Percentiles rank a stretch among this genome's conserved stretches.
These are phyloP conservation scores for Penicillium vulpinum DNA, from an alignment of 2,329 filamentous ascomycete species.

Conservation along the genomic window DNA sequence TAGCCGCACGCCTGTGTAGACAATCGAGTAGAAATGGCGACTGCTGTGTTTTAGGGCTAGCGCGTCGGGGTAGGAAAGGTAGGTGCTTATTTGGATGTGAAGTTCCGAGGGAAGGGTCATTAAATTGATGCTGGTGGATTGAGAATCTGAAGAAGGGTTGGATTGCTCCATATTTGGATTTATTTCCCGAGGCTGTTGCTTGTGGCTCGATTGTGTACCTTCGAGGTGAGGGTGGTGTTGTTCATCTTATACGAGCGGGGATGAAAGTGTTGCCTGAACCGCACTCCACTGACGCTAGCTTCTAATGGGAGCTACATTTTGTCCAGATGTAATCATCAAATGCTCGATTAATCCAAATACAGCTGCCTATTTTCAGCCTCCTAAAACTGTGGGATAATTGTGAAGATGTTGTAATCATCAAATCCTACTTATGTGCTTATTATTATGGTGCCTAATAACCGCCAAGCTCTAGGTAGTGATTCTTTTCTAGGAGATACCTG, in stretches of 20 bases:
- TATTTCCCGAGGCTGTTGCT: background rate
- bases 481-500: background rate
- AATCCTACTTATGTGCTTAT: background rate
- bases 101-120: constrained; percentile 64
- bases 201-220: background rate
- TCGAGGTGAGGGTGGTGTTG: background rate
- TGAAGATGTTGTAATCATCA: background rate
- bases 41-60: constrained; percentile 68
- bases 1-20: constrained; percentile 64
- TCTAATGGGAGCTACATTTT: background rate
- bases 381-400: background rate
- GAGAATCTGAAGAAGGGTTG: background rate
- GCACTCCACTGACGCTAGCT: background rate
- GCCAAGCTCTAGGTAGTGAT: background rate
- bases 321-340: background rate
- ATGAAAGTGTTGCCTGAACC: constrained; percentile 13
- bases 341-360: background rate
- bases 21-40: constrained; percentile 62
- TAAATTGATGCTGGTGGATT: constrained; percentile 31
- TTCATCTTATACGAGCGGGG: background rate
- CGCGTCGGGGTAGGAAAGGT: constrained; percentile 69
- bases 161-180: background rate
- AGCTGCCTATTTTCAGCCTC: background rate
- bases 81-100: constrained; percentile 61
- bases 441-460: background rate